Percentiles rank a stretch among this genome's conserved stretches.
Conservation (phyloP, 768 basidiomycete genomes). For the Boletus rufocinnamomeus region DNA sequence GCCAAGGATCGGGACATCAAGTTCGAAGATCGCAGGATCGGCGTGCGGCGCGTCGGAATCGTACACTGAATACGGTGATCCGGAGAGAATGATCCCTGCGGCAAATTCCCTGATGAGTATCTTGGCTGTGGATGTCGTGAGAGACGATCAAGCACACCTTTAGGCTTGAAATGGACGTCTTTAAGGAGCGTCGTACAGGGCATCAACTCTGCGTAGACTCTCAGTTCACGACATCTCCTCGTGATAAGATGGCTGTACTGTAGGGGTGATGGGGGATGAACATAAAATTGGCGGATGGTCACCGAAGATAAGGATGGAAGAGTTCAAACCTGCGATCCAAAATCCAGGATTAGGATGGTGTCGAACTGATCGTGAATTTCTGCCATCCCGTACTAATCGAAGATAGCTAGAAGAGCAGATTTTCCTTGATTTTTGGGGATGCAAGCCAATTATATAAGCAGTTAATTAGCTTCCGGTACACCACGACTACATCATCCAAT, state of each 20-base stretch:
- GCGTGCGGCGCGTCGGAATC: conserved; percentile 91
- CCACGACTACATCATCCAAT: no score
- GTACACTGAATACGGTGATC: conserved; percentile 98
- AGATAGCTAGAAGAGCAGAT: neutral
- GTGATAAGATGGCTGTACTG: conserved; percentile 98
- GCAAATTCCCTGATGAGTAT: neutral
- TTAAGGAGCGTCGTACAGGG: conserved; percentile 91
- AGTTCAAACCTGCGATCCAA: conserved; percentile 84
- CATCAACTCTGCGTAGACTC: conserved; percentile 96
- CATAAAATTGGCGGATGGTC: conserved; percentile 10
- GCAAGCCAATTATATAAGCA: neutral
- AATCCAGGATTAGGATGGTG: conserved; percentile 94
- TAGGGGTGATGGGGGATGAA: neutral
- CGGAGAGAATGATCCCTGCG: conserved; percentile 91
- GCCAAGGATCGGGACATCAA: conserved; percentile 90
- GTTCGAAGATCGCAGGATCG: conserved; percentile 85
- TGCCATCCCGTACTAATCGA: conserved; percentile 48
- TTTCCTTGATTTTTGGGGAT: neutral
- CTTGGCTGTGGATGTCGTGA: neutral
- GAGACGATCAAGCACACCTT: conserved; percentile 56
- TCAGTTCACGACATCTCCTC: conserved; percentile 93
- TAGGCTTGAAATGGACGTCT: conserved; percentile 91
- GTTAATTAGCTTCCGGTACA: no score
- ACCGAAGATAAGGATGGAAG: conserved; percentile 10
- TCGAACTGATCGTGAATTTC: conserved; percentile 96